Conservation (phyloP, 2,329 filamentous ascomycete genomes). For the Tolypocladium sp. region DNA sequence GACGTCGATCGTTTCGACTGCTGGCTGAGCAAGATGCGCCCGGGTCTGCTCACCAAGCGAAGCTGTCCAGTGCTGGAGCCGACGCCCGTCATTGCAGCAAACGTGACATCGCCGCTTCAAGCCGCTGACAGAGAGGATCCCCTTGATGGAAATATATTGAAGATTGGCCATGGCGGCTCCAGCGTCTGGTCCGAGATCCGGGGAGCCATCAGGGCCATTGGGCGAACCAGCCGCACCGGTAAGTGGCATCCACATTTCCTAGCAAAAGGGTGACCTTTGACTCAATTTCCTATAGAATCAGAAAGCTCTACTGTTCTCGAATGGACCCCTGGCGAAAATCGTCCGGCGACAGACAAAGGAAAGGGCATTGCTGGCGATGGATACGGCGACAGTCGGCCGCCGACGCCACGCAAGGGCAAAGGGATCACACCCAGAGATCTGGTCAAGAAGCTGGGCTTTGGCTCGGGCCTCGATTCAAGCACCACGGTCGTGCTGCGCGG, state of each 20-base stretch:
- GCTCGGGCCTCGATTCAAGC: constrained; percentile 14
- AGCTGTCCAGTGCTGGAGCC: constrained; percentile 13
- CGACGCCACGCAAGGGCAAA: constrained; percentile 7
- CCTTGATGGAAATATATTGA: constrained; percentile 8
- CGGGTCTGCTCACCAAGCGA: constrained; percentile 15
- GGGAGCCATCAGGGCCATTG: constrained; percentile 21
- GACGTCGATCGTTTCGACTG: background rate
- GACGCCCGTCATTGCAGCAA: constrained; percentile 6
- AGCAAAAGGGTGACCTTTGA: background rate
- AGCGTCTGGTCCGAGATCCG: constrained; percentile 26
- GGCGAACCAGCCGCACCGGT: constrained; percentile 17
- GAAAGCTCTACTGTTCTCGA: constrained; percentile 11
- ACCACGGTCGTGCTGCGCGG: constrained; percentile 18
- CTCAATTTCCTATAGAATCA: constrained; percentile 8
- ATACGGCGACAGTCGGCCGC: background rate
- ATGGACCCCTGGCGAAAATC: constrained; percentile 2
- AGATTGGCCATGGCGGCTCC: constrained; percentile 16
- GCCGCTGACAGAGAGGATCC: constrained; percentile 4
- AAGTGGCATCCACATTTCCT: constrained; percentile 1
- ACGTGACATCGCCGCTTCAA: constrained; percentile 2
- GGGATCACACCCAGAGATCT: constrained; percentile 13
- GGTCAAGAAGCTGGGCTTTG: constrained; percentile 15
- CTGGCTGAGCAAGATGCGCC: constrained; percentile 16
- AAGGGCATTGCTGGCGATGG: constrained; percentile 2
- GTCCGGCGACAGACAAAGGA: constrained; percentile 2